Conservation (phyloP, 208 protist species). For the Trypanosoma congolense region DNA sequence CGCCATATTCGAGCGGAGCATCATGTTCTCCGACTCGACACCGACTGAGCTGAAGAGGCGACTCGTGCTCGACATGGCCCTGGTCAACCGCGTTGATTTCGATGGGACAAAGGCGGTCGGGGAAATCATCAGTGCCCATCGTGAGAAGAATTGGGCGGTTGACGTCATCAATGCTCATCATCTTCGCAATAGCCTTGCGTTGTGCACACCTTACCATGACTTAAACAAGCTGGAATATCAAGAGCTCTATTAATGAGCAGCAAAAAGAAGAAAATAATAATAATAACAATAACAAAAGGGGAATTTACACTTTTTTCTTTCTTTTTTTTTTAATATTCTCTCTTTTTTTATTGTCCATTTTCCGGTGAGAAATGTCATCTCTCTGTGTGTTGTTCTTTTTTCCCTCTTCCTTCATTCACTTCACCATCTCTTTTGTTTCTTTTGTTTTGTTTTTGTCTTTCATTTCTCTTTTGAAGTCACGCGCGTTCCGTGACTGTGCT, state of each 20-base stretch:
- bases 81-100: constrained; percentile 25
- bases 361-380: not conserved
- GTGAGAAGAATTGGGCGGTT: constrained; percentile 22
- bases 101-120: constrained; percentile 26
- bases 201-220: constrained; percentile 24
- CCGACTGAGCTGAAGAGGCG: constrained; percentile 15
- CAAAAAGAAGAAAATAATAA: not conserved
- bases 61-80: constrained; percentile 25
- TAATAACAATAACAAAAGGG: constrained; percentile 4
- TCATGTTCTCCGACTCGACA: constrained; percentile 18
- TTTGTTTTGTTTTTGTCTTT: constrained; percentile 2
- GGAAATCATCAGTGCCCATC: constrained; percentile 27
- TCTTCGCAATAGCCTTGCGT: constrained; percentile 21
- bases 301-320: constrained; percentile 6
- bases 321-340: constrained; percentile 14
- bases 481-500: too few relatives aligned
- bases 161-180: constrained; percentile 25
- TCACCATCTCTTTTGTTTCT: not conserved
- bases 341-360: not conserved
- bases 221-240: constrained; percentile 23
- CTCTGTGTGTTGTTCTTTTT: too few relatives aligned
- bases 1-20: constrained; percentile 19
- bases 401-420: not conserved
- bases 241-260: constrained; percentile 22
- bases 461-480: not conserved